Base-by-base conservation (phyloP, 164 flowering plant species). In the Piper betle region DNA sequence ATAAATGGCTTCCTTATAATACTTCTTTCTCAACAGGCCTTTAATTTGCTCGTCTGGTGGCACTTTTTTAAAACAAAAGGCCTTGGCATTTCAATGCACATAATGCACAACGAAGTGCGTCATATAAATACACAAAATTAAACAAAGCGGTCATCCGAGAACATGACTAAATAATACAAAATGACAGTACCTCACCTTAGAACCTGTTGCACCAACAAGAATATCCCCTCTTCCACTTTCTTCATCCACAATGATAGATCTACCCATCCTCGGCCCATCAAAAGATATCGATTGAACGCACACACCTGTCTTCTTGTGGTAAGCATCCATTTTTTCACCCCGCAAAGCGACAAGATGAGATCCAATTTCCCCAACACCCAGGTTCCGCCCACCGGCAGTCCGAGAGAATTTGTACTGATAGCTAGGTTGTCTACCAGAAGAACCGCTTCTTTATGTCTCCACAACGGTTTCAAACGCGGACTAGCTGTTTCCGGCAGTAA, bases 381-480 rank as follows among this genome's bases (percentile, higher is more conserved):
- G 67, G 95, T 94, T 65, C 99, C 96, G 62, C 91, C 93, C 39
- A 85, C 80, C 0, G 99, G 99, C 64, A 82, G 87, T 57, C 99
- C 99, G 41, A 78, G 65, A 17, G 67, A 66, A 80, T 86, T 74
- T 37, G 84, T 92, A 64, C 78, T 62, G 43, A 93, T 72, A 2
- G 95, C 99, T 6, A 86, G 88, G 79, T 91, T 90, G 66, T 94
- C 99, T 61, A 91, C 96, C 77, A 88, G 64, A 78, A 94, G 71
- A 58, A 94, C 73, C 62, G 84, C 84, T 74, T 77, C 80, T 63
- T 73, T 66, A 37, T 84, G 84, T 66, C 68, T 88, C 66, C 63
- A 20, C 70, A 88, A 57, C 67, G 82, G 58, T 61, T 87, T 94
- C 62, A 88, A 65, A 42, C 67, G 62, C 0, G 97, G 97, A 25